These are phyloP conservation scores for Quercus wislizeni DNA, from an alignment of 306 rosid species.

Conservation along the genomic window DNA sequence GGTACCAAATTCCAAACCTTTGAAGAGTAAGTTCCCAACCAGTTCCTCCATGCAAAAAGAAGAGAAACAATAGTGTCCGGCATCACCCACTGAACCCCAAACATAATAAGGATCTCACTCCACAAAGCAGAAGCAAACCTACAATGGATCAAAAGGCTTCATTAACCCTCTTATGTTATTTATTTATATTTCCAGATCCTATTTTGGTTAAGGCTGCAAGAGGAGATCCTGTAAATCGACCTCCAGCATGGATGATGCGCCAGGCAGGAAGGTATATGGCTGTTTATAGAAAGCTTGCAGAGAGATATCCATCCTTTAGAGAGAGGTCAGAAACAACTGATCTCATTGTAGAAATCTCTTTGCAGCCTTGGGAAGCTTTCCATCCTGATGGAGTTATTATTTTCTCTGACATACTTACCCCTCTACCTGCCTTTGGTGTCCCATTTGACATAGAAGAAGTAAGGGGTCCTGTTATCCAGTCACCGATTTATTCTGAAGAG, in stretches of 20 bases:
- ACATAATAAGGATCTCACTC: no score
- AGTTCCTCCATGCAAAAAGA: no score
- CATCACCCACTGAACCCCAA: no score
- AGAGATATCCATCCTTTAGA: conserved; percentile 93
- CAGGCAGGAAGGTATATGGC: conserved; percentile 99
- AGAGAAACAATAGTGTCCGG: no score
- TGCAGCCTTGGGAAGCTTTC: conserved; percentile 99
- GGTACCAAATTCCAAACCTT: no score
- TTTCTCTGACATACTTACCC: conserved; percentile 95
- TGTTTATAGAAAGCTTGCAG: conserved; percentile 90
- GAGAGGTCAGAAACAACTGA: conserved; percentile 98
- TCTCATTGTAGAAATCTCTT: conserved; percentile 97
- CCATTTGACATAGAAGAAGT: conserved; percentile 93
- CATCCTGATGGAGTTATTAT: conserved; percentile 95
- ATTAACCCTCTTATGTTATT: conserved; percentile 12
- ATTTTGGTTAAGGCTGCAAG: conserved; percentile 94
- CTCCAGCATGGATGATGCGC: conserved; percentile 99
- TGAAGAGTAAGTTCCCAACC: no score
- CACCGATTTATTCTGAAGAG: conserved; percentile 81
- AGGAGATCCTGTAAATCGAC: conserved; percentile 85
- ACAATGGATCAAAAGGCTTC: no score
- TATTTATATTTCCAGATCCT: conserved; percentile 56
- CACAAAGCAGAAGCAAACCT: no score
- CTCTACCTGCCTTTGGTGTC: conserved; percentile 92
- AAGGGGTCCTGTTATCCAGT: conserved; percentile 87